These are phyloP conservation scores for Claviceps maximensis DNA, from an alignment of 2,329 filamentous ascomycete species.

Conservation along the genomic window DNA sequence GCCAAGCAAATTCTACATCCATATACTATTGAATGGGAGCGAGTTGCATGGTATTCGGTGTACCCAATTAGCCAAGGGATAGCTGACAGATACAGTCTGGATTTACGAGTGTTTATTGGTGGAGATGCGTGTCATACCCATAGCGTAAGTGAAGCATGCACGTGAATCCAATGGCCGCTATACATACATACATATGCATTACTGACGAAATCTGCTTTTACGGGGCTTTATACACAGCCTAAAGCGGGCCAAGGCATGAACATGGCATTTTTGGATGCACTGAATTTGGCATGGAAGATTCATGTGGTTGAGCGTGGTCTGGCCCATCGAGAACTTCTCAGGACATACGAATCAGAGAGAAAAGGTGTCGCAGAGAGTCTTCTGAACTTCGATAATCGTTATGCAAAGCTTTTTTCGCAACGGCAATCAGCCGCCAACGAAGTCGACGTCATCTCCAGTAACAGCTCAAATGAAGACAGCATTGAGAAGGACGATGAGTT, in stretches of 20 bases:
- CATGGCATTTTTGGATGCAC: constrained; percentile 64
- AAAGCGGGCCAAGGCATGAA: constrained; percentile 76
- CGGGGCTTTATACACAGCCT: constrained; percentile 33
- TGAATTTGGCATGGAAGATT: constrained; percentile 93
- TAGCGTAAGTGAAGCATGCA: constrained; percentile 36
- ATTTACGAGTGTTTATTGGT: constrained; percentile 59
- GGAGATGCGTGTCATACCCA: constrained; percentile 73
- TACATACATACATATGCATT: no score
- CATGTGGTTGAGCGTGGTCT: constrained; percentile 80
- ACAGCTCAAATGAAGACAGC: constrained; percentile 14
- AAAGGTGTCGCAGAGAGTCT: constrained; percentile 75
- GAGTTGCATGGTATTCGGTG: constrained; percentile 61
- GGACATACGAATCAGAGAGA: constrained; percentile 78
- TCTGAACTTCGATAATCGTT: constrained; percentile 75
- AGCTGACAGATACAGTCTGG: constrained; percentile 51
- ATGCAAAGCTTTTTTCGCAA: constrained; percentile 80
- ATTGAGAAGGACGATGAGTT: constrained; percentile 52
- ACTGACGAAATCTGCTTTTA: not conserved
- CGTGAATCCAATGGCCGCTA: not conserved
- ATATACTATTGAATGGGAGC: constrained; percentile 54
- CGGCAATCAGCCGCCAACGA: constrained; percentile 60
- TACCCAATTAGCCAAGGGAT: constrained; percentile 68
- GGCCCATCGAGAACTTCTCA: constrained; percentile 58
- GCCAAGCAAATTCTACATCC: constrained; percentile 54
- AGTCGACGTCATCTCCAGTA: constrained; percentile 50